Conservation (phyloP, 805 yeast genomes). For the Nadsonia fulvescens region DNA sequence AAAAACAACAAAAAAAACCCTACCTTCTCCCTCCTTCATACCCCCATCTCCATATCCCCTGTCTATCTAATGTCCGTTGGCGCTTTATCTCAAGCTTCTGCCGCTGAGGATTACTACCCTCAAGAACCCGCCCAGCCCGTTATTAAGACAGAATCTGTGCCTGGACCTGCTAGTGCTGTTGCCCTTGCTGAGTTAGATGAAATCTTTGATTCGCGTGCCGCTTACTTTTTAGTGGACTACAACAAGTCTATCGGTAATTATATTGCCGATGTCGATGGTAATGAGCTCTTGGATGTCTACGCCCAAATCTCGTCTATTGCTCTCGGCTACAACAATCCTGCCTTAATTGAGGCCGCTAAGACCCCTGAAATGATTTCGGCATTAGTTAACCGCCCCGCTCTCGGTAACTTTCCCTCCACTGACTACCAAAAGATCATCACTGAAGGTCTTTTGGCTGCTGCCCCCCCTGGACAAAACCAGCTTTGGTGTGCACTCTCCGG, state of each 20-base stretch:
- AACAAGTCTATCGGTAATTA: conserved; percentile 62
- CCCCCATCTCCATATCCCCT: neutral
- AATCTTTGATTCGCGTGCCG: conserved; percentile 56
- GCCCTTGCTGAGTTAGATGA: conserved; percentile 34
- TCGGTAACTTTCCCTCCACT: conserved; percentile 62
- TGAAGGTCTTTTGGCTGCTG: conserved; percentile 48
- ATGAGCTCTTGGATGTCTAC: conserved; percentile 52
- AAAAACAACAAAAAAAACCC: too few species aligned
- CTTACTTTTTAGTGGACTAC: conserved; percentile 62
- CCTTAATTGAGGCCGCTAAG: conserved; percentile 45
- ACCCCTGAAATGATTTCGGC: conserved; percentile 57
- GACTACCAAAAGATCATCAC: conserved; percentile 32
- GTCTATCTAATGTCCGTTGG: neutral
- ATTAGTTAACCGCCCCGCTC: conserved; percentile 66
- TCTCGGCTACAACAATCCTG: conserved; percentile 75
- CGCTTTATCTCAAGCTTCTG: too few species aligned
- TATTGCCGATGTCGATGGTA: conserved; percentile 67
- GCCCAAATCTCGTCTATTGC: conserved; percentile 78
- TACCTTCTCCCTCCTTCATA: conserved; percentile 1
- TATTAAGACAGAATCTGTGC: conserved; percentile 39
- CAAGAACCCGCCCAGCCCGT: conserved; percentile 60
- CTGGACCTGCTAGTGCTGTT: conserved; percentile 55
- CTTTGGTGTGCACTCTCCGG: conserved; percentile 74
- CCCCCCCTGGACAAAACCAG: conserved; percentile 59
- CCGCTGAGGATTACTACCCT: conserved; percentile 33